phyloP scores from a whole-genome alignment of 2,329 filamentous ascomycete genomes.

The Fragosphaeria purpurea region DNA sequence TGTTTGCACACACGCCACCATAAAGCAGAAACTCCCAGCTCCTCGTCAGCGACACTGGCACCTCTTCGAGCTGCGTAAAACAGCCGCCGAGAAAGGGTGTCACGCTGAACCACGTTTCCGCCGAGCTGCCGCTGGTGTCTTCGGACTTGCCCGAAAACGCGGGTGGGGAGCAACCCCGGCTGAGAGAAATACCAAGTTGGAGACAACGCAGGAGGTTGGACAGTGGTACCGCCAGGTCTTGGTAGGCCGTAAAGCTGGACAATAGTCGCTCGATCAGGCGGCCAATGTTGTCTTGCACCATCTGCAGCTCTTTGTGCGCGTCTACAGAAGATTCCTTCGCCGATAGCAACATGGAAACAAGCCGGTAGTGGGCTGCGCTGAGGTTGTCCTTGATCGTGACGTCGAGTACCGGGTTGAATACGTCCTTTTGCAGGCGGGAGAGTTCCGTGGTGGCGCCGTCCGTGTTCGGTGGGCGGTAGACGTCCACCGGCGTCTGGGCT shows the following conservation, averaged over 20 bases:
- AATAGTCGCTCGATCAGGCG: constrained; percentile 66
- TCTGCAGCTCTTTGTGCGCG: constrained; percentile 34
- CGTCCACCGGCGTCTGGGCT: constrained; percentile 1
- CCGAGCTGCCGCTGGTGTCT: constrained; percentile 2
- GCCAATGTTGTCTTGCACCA: constrained; percentile 47
- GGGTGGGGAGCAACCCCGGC: constrained; percentile 31
- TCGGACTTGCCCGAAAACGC: constrained; percentile 19
- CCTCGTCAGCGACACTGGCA: constrained; percentile 16
- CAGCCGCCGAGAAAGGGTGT: constrained; percentile 48
- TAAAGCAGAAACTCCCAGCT: constrained; percentile 42
- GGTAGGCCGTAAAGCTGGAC: constrained; percentile 64
- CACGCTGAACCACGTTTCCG: constrained; percentile 30
- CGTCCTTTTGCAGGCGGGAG: constrained; percentile 70
- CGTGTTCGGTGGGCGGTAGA: constrained; percentile 11
- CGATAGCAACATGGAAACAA: constrained; percentile 18
- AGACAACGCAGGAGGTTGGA: constrained; percentile 72
- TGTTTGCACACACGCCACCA: constrained; percentile 31
- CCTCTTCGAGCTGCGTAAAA: constrained; percentile 19
- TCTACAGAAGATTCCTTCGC: constrained; percentile 6
- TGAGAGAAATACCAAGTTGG: constrained; percentile 62
- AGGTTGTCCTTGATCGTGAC: constrained; percentile 43
- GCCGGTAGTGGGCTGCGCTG: constrained; percentile 26
- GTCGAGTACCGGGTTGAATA: constrained; percentile 69
- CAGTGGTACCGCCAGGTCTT: constrained; percentile 71
- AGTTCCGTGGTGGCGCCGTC: constrained; percentile 15